phyloP scores from a whole-genome alignment of 805 yeast genomes.

The Barnettozyma botsteinii region DNA sequence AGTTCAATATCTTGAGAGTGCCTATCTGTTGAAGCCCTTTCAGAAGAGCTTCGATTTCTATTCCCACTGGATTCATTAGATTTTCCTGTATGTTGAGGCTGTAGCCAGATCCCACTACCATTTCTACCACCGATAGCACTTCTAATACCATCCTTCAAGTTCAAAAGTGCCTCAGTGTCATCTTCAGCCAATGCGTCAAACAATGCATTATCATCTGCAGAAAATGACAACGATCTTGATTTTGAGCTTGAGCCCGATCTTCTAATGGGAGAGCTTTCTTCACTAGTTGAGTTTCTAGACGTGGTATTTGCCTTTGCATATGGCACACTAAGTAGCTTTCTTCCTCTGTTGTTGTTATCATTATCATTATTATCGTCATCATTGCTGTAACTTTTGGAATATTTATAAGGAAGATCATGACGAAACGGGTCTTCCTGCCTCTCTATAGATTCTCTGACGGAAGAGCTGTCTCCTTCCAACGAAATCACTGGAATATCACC shows the following conservation, averaged over 20 bases:
- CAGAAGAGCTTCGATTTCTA: background rate
- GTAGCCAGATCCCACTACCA: slow-evolving; percentile 18
- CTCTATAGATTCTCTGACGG: background rate
- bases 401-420: background rate
- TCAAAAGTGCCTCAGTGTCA: slow-evolving; percentile 10
- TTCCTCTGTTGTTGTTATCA: slow-evolving; percentile 1
- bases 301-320: background rate
- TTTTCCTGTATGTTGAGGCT: slow-evolving; percentile 4
- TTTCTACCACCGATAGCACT: slow-evolving; percentile 15
- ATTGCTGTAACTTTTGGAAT: too few relatives aligned
- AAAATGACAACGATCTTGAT: slow-evolving; percentile 5
- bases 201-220: slow-evolving; percentile 5
- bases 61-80: background rate
- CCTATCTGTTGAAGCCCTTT: background rate
- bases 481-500: slow-evolving; percentile 10
- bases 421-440: background rate
- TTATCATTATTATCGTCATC: background rate
- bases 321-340: background rate
- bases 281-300: background rate
- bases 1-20: slow-evolving; percentile 4
- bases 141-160: slow-evolving; percentile 17
- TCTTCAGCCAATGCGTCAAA: slow-evolving; percentile 10
- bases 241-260: slow-evolving; percentile 2
- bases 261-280: background rate
- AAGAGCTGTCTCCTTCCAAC: background rate